Evolutionary conservation across 1,284 basidiomycete genomes (phyloP).

Genomic region (Fomes fomentarius): DNA sequence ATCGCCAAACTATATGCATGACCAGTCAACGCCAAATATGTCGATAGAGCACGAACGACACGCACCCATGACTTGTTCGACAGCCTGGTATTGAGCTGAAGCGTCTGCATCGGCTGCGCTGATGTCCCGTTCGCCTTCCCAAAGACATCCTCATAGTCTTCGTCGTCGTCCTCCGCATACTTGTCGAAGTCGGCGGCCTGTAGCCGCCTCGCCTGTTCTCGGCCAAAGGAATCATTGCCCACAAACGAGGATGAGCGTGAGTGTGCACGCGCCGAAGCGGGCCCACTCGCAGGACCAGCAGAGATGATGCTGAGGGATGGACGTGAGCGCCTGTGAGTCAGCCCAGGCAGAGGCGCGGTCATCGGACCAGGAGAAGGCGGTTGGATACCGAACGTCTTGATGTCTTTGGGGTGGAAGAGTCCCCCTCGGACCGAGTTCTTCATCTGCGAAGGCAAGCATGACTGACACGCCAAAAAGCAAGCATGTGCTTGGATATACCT

Average conservation of each 20-base stretch:
- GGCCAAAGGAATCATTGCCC: slow-evolving; percentile 60
- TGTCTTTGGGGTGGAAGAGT: slow-evolving; percentile 87
- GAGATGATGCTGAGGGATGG: slow-evolving; percentile 46
- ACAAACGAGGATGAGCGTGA: slow-evolving; percentile 60
- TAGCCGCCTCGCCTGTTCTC: slow-evolving; percentile 57
- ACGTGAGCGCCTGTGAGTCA: slow-evolving; percentile 50
- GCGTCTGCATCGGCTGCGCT: slow-evolving; percentile 62
- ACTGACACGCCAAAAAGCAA: not conserved
- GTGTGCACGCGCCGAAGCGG: slow-evolving; percentile 34
- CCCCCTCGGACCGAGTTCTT: slow-evolving; percentile 73
- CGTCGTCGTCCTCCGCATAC: slow-evolving; percentile 82
- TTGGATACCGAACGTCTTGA: slow-evolving; percentile 68
- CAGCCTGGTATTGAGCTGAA: slow-evolving; percentile 82
- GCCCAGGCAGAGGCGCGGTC: slow-evolving; percentile 63
- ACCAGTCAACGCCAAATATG: slow-evolving; percentile 9
- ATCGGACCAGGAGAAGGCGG: slow-evolving; percentile 54
- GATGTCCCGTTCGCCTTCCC: slow-evolving; percentile 72
- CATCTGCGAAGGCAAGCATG: slow-evolving; percentile 43
- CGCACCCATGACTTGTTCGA: slow-evolving; percentile 88
- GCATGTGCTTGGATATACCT: slow-evolving; percentile 49
- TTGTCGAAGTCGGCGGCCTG: slow-evolving; percentile 76
- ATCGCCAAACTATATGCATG: slow-evolving; percentile 70
- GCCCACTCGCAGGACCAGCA: slow-evolving; percentile 17
- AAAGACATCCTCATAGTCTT: slow-evolving; percentile 93
- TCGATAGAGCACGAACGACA: slow-evolving; percentile 1